Evolutionary conservation across 1,139 yeast species (phyloP).

Genomic region (Saccharomyces hybrid): DNA sequence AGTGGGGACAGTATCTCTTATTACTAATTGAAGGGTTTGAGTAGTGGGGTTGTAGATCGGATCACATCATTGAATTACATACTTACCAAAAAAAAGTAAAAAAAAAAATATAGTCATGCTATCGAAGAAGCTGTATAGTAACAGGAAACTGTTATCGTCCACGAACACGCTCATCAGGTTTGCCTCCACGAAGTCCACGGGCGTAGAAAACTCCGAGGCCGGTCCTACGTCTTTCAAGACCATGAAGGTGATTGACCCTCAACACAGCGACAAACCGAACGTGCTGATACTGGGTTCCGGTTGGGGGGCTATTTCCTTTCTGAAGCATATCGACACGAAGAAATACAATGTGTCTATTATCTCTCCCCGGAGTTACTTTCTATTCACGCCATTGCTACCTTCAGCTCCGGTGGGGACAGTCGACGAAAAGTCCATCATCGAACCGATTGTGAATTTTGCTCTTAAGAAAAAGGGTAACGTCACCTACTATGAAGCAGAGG

Average conservation of each 20-base stretch:
- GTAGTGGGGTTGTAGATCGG: neutral
- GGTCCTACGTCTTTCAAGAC: slow-evolving; percentile 38
- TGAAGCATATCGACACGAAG: slow-evolving; percentile 80
- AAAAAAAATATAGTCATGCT: neutral
- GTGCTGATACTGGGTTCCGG: slow-evolving; percentile 84
- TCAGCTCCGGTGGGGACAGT: slow-evolving; percentile 93
- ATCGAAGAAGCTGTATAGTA: neutral
- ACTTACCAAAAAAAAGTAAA: neutral
- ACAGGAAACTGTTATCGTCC: neutral
- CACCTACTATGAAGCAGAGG: slow-evolving; percentile 86
- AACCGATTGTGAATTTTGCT: slow-evolving; percentile 74
- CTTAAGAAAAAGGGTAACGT: slow-evolving; percentile 75
- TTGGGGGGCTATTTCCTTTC: slow-evolving; percentile 84
- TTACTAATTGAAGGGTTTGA: neutral
- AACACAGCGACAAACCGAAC: slow-evolving; percentile 32
- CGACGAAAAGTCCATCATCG: slow-evolving; percentile 84
- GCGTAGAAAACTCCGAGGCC: slow-evolving; percentile 18
- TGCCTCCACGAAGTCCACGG: slow-evolving; percentile 3
- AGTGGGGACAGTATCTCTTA: neutral
- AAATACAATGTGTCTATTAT: slow-evolving; percentile 84
- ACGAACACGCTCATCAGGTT: neutral
- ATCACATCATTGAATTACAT: neutral
- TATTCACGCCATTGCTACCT: slow-evolving; percentile 89
- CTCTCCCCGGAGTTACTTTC: slow-evolving; percentile 89
- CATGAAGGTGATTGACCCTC: slow-evolving; percentile 32